phyloP scores from a whole-genome alignment of 139 green algal species.

The Desmodesmus armatus region DNA sequence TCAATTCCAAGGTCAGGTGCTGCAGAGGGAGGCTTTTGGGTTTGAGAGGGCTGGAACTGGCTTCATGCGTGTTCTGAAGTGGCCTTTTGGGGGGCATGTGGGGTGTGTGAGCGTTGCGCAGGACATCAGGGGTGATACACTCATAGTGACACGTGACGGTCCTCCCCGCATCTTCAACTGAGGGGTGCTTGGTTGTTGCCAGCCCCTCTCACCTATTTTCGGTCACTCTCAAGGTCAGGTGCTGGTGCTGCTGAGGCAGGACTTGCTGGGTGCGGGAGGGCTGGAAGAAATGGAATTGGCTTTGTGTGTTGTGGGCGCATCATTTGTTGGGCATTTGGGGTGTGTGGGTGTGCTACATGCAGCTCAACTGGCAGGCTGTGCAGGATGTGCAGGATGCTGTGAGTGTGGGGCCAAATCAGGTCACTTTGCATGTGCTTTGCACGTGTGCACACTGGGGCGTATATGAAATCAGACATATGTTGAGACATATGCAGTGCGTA shows the following conservation, averaged over 20 bases:
- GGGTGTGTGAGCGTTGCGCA: constrained; percentile 68
- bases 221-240: background rate
- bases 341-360: no score
- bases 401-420: no score
- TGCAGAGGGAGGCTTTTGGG: background rate
- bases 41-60: background rate
- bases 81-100: background rate
- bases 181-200: background rate
- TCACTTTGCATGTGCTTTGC: no score
- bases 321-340: no score
- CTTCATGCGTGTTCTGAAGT: background rate
- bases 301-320: background rate
- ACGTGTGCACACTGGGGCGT: no score
- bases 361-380: no score
- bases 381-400: no score
- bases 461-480: no score
- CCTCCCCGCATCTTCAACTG: constrained; percentile 50
- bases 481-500: no score
- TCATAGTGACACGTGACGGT: constrained; percentile 76
- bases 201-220: background rate
- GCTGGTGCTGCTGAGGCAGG: no score
- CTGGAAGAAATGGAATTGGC: background rate
- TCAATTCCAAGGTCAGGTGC: background rate
- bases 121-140: constrained; percentile 84
- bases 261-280: background rate